These are phyloP conservation scores for Cryptosporidium canis DNA, from an alignment of 169 alveolate genomes.

Conservation along the genomic window DNA sequence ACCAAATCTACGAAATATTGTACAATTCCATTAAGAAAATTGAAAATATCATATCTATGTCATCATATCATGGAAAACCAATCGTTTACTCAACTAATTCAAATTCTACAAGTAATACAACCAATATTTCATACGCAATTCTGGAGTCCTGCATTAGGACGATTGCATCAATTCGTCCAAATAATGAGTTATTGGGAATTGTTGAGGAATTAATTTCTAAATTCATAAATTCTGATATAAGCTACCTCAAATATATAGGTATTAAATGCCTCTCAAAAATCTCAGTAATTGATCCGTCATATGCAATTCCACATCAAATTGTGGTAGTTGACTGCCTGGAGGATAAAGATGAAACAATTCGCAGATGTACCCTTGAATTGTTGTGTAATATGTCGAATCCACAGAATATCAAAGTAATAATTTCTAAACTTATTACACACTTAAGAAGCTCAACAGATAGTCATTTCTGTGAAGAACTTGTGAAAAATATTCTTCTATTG, in stretches of 20 bases:
- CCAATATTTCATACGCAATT: slow-evolving; percentile 86
- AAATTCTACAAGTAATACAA: slow-evolving; percentile 86
- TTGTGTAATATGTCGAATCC: slow-evolving; percentile 93
- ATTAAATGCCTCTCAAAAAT: slow-evolving; percentile 89
- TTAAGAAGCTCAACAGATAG: slow-evolving; percentile 86
- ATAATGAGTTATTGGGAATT: slow-evolving; percentile 85
- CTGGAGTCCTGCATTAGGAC: slow-evolving; percentile 91
- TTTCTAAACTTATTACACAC: slow-evolving; percentile 87
- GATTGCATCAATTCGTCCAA: slow-evolving; percentile 89
- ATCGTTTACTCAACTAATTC: background rate
- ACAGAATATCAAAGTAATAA: slow-evolving; percentile 91
- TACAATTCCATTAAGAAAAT: slow-evolving; percentile 87
- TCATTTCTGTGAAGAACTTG: slow-evolving; percentile 86
- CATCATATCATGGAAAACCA: slow-evolving; percentile 35
- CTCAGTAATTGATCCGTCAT: slow-evolving; percentile 88
- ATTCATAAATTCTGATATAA: slow-evolving; percentile 87
- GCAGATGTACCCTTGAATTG: slow-evolving; percentile 91
- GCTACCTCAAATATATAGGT: slow-evolving; percentile 92
- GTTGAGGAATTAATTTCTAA: slow-evolving; percentile 91
- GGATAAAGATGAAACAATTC: slow-evolving; percentile 94
- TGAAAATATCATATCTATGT: slow-evolving; percentile 79
- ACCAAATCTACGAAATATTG: slow-evolving; percentile 90
- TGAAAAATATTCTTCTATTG: slow-evolving; percentile 82
- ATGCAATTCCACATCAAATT: slow-evolving; percentile 92
- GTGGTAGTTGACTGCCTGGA: slow-evolving; percentile 95